phyloP scores from a whole-genome alignment of 1,139 yeast species.

The Suhomyces atakaporum region DNA sequence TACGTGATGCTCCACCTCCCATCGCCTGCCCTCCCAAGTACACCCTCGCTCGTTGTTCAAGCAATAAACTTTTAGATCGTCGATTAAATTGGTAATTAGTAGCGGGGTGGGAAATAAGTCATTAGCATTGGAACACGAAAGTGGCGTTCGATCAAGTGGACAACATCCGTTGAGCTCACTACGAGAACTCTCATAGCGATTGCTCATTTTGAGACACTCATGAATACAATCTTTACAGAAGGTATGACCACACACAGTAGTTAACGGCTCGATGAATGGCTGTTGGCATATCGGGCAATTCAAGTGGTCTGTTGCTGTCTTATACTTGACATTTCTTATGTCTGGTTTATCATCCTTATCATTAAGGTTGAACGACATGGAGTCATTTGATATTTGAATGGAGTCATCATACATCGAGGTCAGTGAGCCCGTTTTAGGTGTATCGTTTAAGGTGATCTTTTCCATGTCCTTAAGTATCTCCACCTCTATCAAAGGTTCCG shows the following conservation, averaged over 20 bases:
- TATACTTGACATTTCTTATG: slow-evolving; percentile 35
- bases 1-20: slow-evolving; percentile 60
- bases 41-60: slow-evolving; percentile 59
- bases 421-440: background rate
- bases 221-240: slow-evolving; percentile 54
- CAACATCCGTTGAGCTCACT: slow-evolving; percentile 42
- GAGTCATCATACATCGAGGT: slow-evolving; percentile 10
- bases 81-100: slow-evolving; percentile 59
- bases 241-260: slow-evolving; percentile 63
- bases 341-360: slow-evolving; percentile 29
- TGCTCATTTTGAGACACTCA: slow-evolving; percentile 45
- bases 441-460: background rate
- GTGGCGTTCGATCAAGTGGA: slow-evolving; percentile 63
- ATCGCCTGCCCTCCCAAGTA: slow-evolving; percentile 56
- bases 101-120: slow-evolving; percentile 65
- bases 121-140: slow-evolving; percentile 37
- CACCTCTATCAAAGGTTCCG: background rate
- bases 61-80: slow-evolving; percentile 61
- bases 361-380: slow-evolving; percentile 9
- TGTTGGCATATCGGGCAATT: slow-evolving; percentile 61
- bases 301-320: slow-evolving; percentile 51
- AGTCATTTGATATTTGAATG: slow-evolving; percentile 13
- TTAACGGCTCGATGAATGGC: slow-evolving; percentile 55
- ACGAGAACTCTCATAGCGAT: slow-evolving; percentile 8
- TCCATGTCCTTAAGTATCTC: background rate